Evolutionary conservation across 2,329 filamentous ascomycete species (phyloP).

Genomic region (Claviceps sp.): DNA sequence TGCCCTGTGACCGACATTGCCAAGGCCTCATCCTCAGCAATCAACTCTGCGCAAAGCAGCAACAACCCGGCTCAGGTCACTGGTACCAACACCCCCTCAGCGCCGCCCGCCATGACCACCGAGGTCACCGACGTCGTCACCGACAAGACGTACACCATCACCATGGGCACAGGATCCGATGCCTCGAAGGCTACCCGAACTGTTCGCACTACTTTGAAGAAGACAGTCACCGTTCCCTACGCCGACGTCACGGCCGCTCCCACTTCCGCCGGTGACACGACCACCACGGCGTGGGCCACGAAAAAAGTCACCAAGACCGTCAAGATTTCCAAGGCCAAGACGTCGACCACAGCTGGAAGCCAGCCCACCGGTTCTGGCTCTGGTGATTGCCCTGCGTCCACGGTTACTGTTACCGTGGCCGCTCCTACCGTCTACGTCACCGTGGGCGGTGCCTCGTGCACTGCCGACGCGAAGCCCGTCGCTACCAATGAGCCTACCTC

Average conservation of each 20-base stretch:
- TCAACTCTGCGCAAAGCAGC: not conserved
- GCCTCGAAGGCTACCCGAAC: constrained; percentile 27
- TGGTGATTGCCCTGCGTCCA: constrained; percentile 8
- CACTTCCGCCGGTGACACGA: constrained; percentile 12
- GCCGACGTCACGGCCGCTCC: constrained; percentile 8
- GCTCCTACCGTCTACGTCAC: constrained; percentile 25
- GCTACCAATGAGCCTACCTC: not conserved
- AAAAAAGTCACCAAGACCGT: constrained; percentile 22
- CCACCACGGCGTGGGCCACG: constrained; percentile 26
- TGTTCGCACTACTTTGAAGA: constrained; percentile 28
- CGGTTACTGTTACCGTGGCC: constrained; percentile 13
- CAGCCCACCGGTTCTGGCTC: constrained; percentile 8
- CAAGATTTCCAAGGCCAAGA: constrained; percentile 13
- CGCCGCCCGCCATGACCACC: constrained; percentile 14
- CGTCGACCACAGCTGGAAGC: constrained; percentile 12
- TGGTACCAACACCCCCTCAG: not conserved
- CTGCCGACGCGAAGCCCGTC: constrained; percentile 1
- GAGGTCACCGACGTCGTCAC: constrained; percentile 17
- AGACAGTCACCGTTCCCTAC: constrained; percentile 22
- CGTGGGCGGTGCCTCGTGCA: constrained; percentile 14
- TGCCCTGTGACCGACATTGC: constrained; percentile 31
- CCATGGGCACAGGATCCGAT: constrained; percentile 18
- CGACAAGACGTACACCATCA: constrained; percentile 22
- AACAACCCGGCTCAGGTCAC: constrained; percentile 13
- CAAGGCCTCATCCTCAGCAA: constrained; percentile 21